Percentiles rank a stretch among this genome's conserved stretches.
Evolutionary conservation across 1,139 yeast species (phyloP).

Genomic region (Magnusiomyces magnusii): DNA sequence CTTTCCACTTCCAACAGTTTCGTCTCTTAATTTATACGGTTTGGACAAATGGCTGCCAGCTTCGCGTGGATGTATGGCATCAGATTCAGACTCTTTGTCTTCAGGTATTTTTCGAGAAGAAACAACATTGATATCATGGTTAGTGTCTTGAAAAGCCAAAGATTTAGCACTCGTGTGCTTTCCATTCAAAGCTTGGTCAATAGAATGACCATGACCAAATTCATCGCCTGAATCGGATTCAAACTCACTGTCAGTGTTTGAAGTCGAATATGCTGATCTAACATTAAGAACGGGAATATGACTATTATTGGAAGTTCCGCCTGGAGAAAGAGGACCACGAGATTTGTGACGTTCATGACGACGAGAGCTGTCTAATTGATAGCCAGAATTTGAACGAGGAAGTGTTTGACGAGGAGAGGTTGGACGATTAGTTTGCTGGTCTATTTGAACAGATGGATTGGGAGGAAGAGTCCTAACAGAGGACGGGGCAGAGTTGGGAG

Average conservation of each 20-base stretch:
- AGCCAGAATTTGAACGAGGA: not conserved
- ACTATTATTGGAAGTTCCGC: not conserved
- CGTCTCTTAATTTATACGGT: conserved; percentile 40
- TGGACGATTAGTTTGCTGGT: conserved; percentile 1
- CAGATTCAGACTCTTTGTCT: not conserved
- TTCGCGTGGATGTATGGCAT: conserved; percentile 42
- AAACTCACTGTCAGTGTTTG: not conserved
- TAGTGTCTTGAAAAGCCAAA: not conserved
- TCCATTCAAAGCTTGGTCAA: not conserved
- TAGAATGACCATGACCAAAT: not conserved
- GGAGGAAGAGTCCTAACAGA: too few species aligned
- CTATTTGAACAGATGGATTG: too few species aligned
- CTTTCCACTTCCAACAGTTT: conserved; percentile 20
- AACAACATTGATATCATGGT: not conserved
- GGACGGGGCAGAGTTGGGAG: conserved; percentile 2
- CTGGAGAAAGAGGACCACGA: not conserved
- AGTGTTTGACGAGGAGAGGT: not conserved
- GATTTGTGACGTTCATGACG: not conserved
- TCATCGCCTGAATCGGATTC: not conserved
- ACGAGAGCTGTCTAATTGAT: not conserved
- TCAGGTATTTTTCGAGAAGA: not conserved
- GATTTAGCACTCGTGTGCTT: not conserved
- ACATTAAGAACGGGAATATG: not conserved
- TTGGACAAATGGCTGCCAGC: not conserved
- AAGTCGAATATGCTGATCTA: not conserved